Evolutionary conservation across 2,329 filamentous ascomycete species (phyloP).

Genomic region (Diplodia seriata): DNA sequence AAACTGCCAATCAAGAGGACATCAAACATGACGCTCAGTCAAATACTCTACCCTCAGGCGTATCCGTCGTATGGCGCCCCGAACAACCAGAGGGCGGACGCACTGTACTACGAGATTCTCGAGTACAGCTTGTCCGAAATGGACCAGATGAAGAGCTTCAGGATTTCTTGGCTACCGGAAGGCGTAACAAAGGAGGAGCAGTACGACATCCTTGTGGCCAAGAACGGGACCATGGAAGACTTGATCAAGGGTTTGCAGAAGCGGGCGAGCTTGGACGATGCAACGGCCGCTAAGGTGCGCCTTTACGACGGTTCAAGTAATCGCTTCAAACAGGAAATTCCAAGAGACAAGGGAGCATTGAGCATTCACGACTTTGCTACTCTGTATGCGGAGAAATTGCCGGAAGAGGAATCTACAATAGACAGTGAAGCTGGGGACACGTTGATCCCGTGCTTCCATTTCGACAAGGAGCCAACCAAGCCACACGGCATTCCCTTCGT

Average conservation of each 20-base stretch:
- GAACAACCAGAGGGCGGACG: constrained; percentile 72
- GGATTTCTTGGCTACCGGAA: constrained; percentile 83
- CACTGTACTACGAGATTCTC: constrained; percentile 88
- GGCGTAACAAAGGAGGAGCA: constrained; percentile 91
- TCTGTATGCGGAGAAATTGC: constrained; percentile 81
- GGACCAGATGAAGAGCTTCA: constrained; percentile 88
- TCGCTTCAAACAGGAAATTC: constrained; percentile 83
- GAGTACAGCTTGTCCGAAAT: constrained; percentile 94
- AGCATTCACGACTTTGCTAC: constrained; percentile 85
- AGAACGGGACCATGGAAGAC: constrained; percentile 81
- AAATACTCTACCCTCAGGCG: constrained; percentile 76
- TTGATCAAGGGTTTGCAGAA: constrained; percentile 77
- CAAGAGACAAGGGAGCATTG: constrained; percentile 73
- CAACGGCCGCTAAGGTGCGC: constrained; percentile 74
- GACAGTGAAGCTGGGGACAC: constrained; percentile 27
- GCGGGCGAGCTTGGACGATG: constrained; percentile 80
- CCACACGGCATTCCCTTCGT: constrained; percentile 89
- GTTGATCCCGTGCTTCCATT: constrained; percentile 69
- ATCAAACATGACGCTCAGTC: constrained; percentile 72
- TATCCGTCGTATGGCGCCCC: constrained; percentile 74
- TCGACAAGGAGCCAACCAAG: constrained; percentile 85
- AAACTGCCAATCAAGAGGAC: constrained; percentile 79
- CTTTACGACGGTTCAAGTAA: constrained; percentile 83
- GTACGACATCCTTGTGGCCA: constrained; percentile 84
- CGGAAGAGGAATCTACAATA: constrained; percentile 69